These are phyloP conservation scores for Fusarium musae DNA, from an alignment of 2,329 filamentous ascomycete genomes.

Conservation along the genomic window DNA sequence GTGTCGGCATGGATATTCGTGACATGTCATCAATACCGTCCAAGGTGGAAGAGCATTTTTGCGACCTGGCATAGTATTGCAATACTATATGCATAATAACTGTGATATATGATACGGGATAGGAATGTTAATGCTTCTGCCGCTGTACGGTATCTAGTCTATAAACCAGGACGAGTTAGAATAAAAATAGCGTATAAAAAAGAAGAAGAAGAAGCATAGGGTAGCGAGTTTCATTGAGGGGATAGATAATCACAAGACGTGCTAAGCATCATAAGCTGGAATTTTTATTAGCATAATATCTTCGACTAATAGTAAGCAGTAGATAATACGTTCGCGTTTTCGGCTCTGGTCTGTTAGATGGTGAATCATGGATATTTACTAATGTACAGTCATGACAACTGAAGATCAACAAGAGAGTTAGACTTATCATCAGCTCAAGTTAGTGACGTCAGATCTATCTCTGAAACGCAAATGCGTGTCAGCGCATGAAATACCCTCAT, in stretches of 20 bases:
- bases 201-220: neutral
- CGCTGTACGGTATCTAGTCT: neutral
- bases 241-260: neutral
- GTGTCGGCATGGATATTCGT: neutral
- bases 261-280: neutral
- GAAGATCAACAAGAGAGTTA: slow-evolving; percentile 1
- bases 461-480: slow-evolving; percentile 9
- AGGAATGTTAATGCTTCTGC: neutral
- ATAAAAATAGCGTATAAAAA: neutral
- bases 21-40: neutral
- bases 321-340: neutral
- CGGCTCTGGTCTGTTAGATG: neutral
- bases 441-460: slow-evolving; percentile 19
- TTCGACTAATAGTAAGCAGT: neutral
- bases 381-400: neutral
- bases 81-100: neutral
- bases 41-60: neutral
- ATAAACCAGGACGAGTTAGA: neutral
- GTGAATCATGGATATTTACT: slow-evolving; percentile 9
- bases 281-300: neutral
- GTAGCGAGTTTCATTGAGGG: neutral
- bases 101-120: neutral
- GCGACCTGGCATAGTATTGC: neutral
- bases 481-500: neutral
- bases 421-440: neutral